Evolutionary conservation across 179 eudicot genomes (phyloP).

Genomic region (Dionaea muscipula): DNA sequence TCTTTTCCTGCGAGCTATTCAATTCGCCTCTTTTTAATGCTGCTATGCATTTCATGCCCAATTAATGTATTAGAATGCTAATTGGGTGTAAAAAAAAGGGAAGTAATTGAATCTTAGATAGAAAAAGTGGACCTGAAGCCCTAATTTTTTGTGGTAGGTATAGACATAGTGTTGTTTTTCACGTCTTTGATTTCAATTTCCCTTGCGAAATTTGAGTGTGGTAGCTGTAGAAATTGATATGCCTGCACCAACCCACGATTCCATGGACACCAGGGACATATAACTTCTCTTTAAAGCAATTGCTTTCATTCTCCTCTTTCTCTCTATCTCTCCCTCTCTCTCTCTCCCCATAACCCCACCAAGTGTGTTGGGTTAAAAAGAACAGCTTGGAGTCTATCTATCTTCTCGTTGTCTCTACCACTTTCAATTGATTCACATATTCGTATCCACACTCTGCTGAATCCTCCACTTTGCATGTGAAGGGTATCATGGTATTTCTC

Average conservation of each 20-base stretch:
- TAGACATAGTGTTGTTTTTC: too few relatives aligned
- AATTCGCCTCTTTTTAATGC: too few relatives aligned
- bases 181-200: background rate
- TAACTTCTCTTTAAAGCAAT: slow-evolving; percentile 67
- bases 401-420: slow-evolving; percentile 11
- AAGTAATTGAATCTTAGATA: too few relatives aligned
- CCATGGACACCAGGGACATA: slow-evolving; percentile 33
- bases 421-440: too few relatives aligned
- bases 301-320: slow-evolving; percentile 14
- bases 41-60: too few relatives aligned
- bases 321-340: slow-evolving; percentile 15
- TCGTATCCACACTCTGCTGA: too few relatives aligned
- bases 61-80: too few relatives aligned
- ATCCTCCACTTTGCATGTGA: background rate
- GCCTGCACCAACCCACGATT: slow-evolving; percentile 17
- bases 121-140: too few relatives aligned
- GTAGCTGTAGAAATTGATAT: slow-evolving; percentile 25
- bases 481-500: slow-evolving; percentile 27
- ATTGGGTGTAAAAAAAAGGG: too few relatives aligned
- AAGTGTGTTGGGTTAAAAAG: slow-evolving; percentile 16
- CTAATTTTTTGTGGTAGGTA: too few relatives aligned
- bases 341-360: slow-evolving; percentile 10
- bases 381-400: slow-evolving; percentile 9
- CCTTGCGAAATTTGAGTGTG: slow-evolving; percentile 13
- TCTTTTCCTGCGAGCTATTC: too few relatives aligned